Evolutionary conservation across 768 basidiomycete species (phyloP), one percentile per base, ranked within the genome.

Genomic region (Trametes villosa): DNA sequence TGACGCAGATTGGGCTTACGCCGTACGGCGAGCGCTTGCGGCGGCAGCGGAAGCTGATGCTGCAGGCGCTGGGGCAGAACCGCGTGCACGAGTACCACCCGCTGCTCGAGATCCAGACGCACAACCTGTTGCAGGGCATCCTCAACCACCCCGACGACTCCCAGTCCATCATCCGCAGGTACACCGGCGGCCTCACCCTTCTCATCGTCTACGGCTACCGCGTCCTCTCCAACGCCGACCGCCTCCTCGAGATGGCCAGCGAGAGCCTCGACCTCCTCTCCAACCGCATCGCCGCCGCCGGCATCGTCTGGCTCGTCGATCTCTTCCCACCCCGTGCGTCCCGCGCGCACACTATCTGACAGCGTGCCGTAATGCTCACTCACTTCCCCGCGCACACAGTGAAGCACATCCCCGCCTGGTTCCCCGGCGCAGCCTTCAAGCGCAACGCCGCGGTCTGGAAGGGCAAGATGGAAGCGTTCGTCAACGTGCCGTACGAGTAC

Each of bases 11-110:
- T 54, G 86, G 86, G 2, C 89, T 91, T 70, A 86, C 86, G 5
- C 78, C 79, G 18, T 88, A 90, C 67, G 83, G 84, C 33, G 86
- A 87, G 61, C 78, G 79, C 67, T 79, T 78, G 45, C 84, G 83
- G 58, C 83, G 87, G 24, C 87, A 89, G 70, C 84, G 89, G 66
- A 82, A 75, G 65, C 81, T 91, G 42, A 82, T 90, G 74, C 84
- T 86, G 69, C 81, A 82, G 51, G 87, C 88, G 7, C 79, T 91
- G 36, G 82, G 83, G 36, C 62, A 77, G 29, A 76, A 78, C 12
- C 76, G 72, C 22, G 83, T 90, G 57, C 79, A 82, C 9, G 68
- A 73, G 4, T 91, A 89, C 70, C 74, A 84, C 48, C 85, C 85
- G 0, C 76, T 88, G 30, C 75, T 89, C 41, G 75, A 81, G 64